phyloP scores from a whole-genome alignment of 75 land plant species.

The Isoetes taiwanensis region DNA sequence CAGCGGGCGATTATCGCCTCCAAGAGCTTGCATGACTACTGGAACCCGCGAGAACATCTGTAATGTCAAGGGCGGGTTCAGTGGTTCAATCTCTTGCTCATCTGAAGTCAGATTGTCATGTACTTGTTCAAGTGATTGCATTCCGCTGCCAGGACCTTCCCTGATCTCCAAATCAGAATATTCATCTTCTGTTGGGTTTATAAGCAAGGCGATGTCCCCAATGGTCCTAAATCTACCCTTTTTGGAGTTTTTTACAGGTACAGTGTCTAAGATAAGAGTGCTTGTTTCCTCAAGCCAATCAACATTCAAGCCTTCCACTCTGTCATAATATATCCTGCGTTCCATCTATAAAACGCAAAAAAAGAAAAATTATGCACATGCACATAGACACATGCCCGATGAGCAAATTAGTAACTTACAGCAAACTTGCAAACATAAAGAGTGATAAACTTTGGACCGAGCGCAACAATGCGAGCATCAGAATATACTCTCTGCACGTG shows the following conservation, averaged over 20 bases:
- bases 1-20: conserved; percentile 69
- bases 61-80: conserved; percentile 55
- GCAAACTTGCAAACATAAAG: conserved; percentile 61
- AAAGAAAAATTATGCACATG: neutral
- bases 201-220: conserved; percentile 50
- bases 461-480: conserved; percentile 76
- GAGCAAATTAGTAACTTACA: conserved; percentile 30
- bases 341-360: conserved; percentile 47
- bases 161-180: neutral
- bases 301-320: conserved; percentile 54
- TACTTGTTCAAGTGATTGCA: neutral
- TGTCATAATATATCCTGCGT: conserved; percentile 79
- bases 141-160: neutral
- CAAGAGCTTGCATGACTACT: conserved; percentile 45
- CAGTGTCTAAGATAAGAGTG: conserved; percentile 53
- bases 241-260: conserved; percentile 9
- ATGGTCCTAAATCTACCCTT: conserved; percentile 26
- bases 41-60: conserved; percentile 42
- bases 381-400: neutral
- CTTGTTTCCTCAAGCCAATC: conserved; percentile 85
- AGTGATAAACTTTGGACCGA: conserved; percentile 89
- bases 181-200: conserved; percentile 30
- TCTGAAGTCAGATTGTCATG: no score
- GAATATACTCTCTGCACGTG: conserved; percentile 49
- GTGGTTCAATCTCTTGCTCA: conserved; percentile 36